Evolutionary conservation across 2,329 filamentous ascomycete genomes (phyloP).

Genomic region (Venturia pyrina): DNA sequence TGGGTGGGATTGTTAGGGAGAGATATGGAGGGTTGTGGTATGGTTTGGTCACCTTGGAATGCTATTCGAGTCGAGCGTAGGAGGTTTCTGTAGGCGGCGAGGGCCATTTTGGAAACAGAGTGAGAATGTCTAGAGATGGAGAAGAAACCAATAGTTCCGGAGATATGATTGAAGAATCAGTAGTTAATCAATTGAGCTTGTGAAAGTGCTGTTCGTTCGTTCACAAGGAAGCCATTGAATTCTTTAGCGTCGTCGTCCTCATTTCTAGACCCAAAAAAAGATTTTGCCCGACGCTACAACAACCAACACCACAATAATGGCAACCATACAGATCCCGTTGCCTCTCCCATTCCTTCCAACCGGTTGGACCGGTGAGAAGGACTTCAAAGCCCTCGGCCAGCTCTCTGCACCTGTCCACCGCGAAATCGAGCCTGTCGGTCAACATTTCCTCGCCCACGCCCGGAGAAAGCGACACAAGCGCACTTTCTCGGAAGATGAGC

Average conservation of each 20-base stretch:
- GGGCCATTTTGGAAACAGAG: constrained; percentile 42
- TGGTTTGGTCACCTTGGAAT: constrained; percentile 57
- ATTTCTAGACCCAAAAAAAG: neutral
- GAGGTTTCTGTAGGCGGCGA: constrained; percentile 70
- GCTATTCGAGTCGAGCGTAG: constrained; percentile 73
- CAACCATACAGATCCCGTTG: constrained; percentile 54
- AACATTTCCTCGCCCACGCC: constrained; percentile 95
- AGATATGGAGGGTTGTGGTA: constrained; percentile 11
- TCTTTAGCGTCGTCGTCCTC: neutral
- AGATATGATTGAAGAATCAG: neutral
- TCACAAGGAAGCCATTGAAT: neutral
- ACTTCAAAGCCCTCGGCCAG: constrained; percentile 75
- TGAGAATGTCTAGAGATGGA: neutral
- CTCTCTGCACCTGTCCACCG: constrained; percentile 71
- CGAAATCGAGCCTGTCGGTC: constrained; percentile 89
- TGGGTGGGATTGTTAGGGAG: constrained; percentile 1
- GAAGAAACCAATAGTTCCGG: too few species aligned
- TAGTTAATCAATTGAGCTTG: neutral
- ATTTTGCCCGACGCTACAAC: neutral
- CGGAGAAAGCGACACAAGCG: constrained; percentile 87
- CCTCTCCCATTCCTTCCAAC: constrained; percentile 66
- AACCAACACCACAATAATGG: constrained; percentile 7
- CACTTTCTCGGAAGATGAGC: constrained; percentile 97
- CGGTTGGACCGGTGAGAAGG: constrained; percentile 79
- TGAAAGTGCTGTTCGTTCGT: neutral